Evolutionary conservation across 176 grass and related monocot genomes (phyloP).

Genomic region (Juncus effusus): DNA sequence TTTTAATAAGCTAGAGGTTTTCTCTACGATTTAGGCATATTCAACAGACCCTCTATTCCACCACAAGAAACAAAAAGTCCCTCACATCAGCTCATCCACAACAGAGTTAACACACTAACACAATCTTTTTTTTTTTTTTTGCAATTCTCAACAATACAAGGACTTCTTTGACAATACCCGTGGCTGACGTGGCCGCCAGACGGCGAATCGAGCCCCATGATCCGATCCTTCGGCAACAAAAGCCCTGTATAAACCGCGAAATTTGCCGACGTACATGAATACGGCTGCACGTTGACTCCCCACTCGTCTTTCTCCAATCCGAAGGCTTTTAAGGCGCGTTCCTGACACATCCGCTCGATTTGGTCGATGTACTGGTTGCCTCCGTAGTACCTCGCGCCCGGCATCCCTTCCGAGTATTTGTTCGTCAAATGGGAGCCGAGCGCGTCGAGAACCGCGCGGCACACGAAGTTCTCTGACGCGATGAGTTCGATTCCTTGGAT

Average conservation of each 20-base stretch:
- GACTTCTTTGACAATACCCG: conserved; percentile 31
- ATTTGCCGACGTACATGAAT: conserved; percentile 59
- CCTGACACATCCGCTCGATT: conserved; percentile 53
- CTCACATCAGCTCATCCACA: too few species aligned
- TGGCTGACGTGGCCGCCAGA: conserved; percentile 69
- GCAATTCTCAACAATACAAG: too few species aligned
- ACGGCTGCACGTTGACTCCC: conserved; percentile 80
- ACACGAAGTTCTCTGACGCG: conserved; percentile 71
- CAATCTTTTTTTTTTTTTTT: too few species aligned
- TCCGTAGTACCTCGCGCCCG: conserved; percentile 56
- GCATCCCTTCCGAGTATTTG: conserved; percentile 73
- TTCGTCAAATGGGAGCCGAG: conserved; percentile 60
- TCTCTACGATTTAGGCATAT: too few species aligned
- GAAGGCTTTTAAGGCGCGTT: conserved; percentile 47
- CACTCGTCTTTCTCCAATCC: conserved; percentile 40
- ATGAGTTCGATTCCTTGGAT: conserved; percentile 58
- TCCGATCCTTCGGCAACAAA: conserved; percentile 56
- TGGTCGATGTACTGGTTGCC: conserved; percentile 71
- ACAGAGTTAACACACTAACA: too few species aligned
- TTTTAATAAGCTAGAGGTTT: too few species aligned
- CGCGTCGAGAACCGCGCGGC: conserved; percentile 50
- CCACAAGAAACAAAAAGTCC: too few species aligned
- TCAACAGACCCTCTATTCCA: too few species aligned
- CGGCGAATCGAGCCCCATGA: conserved; percentile 79
- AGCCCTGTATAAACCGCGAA: conserved; percentile 62